A percentile compares a stretch with the other conserved stretches of the same genome.
These are phyloP conservation scores for Amanita polypyramis DNA, from an alignment of 768 basidiomycete genomes.

Conservation along the genomic window DNA sequence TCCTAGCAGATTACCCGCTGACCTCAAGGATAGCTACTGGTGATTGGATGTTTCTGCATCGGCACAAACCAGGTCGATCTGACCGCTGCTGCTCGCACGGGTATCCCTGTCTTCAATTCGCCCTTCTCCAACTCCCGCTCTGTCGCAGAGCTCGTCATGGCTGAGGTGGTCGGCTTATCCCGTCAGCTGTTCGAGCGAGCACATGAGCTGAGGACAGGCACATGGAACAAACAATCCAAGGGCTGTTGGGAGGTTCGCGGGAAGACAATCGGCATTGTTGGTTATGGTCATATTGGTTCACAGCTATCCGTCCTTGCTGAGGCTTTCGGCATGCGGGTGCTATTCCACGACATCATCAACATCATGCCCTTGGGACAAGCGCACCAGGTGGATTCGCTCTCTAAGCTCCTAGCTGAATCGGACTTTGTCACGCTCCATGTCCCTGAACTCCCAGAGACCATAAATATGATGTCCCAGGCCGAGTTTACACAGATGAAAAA, in stretches of 20 bases:
- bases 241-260: conserved; percentile 97
- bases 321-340: conserved; percentile 88
- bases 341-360: conserved; percentile 92
- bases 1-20: neutral
- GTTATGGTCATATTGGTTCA: conserved; percentile 97
- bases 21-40: conserved; percentile 58
- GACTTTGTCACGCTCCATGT: conserved; percentile 97
- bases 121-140: conserved; percentile 99
- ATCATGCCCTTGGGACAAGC: conserved; percentile 97
- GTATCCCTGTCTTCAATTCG: conserved; percentile 98
- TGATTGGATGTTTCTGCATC: conserved; percentile 98
- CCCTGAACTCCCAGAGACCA: conserved; percentile 93
- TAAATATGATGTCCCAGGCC: conserved; percentile 75
- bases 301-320: conserved; percentile 97
- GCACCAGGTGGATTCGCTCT: conserved; percentile 75
- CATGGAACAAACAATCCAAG: conserved; percentile 99
- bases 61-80: conserved; percentile 98
- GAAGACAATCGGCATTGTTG: conserved; percentile 95
- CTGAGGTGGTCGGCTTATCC: conserved; percentile 88
- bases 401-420: conserved; percentile 60
- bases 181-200: conserved; percentile 88
- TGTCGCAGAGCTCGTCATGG: conserved; percentile 94
- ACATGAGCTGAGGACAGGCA: conserved; percentile 76
- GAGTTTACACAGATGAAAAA: conserved; percentile 89
- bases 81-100: conserved; percentile 66